Evolutionary conservation across 2,329 filamentous ascomycete genomes (phyloP).

Genomic region (Microdochium bolleyi): DNA sequence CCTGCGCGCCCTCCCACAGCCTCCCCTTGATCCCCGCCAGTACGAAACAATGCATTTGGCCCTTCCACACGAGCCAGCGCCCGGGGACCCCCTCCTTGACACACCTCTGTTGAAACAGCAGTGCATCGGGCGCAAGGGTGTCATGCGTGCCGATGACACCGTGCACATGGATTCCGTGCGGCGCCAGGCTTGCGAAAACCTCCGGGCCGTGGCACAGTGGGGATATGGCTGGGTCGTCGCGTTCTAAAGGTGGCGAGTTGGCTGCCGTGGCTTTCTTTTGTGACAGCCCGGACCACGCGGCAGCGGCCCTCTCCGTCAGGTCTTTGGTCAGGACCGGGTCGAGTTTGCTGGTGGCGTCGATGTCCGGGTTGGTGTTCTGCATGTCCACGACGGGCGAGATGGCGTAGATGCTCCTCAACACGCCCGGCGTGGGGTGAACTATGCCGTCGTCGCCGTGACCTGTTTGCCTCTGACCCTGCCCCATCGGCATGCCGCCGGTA

Average conservation of each 20-base stretch:
- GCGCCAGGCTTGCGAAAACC: constrained; percentile 26
- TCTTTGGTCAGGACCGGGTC: constrained; percentile 37
- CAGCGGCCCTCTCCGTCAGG: constrained; percentile 31
- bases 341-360: constrained; percentile 25
- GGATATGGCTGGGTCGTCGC: constrained; percentile 34
- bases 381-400: constrained; percentile 25
- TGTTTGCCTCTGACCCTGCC: constrained; percentile 11
- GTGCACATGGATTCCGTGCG: constrained; percentile 34
- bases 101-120: constrained; percentile 37
- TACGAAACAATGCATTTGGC: constrained; percentile 53
- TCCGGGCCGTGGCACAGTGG: constrained; percentile 18
- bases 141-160: constrained; percentile 45
- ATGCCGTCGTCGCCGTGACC: background rate
- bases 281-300: constrained; percentile 25
- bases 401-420: constrained; percentile 5
- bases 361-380: constrained; percentile 33
- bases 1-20: constrained; percentile 35
- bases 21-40: constrained; percentile 36
- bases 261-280: constrained; percentile 16
- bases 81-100: constrained; percentile 33
- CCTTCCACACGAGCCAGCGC: constrained; percentile 50
- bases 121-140: constrained; percentile 42
- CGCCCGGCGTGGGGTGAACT: constrained; percentile 1
- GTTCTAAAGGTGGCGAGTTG: background rate
- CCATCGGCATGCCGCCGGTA: constrained; percentile 25